phyloP scores from a whole-genome alignment of 768 basidiomycete species.

The Amanita jacksonii region DNA sequence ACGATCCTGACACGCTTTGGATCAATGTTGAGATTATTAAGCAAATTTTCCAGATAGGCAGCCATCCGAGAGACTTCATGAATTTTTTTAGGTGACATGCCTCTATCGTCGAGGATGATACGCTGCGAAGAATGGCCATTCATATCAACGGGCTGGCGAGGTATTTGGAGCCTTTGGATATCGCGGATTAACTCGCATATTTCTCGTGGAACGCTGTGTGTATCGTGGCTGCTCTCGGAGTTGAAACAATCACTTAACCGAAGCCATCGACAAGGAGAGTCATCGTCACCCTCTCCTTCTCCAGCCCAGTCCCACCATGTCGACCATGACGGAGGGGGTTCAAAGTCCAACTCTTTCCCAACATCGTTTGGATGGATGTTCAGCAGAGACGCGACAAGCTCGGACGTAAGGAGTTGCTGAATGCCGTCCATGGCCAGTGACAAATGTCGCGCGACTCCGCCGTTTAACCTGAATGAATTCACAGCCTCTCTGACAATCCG shows the following conservation, averaged over 20 bases:
- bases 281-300: background rate
- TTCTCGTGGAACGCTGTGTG: conserved; percentile 5
- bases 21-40: conserved; percentile 12
- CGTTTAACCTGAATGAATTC: too few species aligned
- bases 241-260: conserved; percentile 7
- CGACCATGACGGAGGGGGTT: conserved; percentile 1
- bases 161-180: conserved; percentile 5
- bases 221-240: background rate
- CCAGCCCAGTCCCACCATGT: conserved; percentile 8
- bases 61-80: conserved; percentile 66
- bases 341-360: conserved; percentile 1
- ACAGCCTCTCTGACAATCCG: too few species aligned
- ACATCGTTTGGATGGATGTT: conserved; percentile 7
- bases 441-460: too few species aligned
- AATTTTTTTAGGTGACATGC: conserved; percentile 70
- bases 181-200: conserved; percentile 3
- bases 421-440: conserved; percentile 4
- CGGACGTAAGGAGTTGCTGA: conserved; percentile 6
- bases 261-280: background rate
- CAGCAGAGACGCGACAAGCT: conserved; percentile 7
- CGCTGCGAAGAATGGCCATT: background rate
- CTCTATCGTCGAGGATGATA: conserved; percentile 17
- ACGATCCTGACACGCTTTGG: conserved; percentile 33
- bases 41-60: conserved; percentile 31
- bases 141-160: conserved; percentile 7